Evolutionary conservation across 495 filamentous ascomycete genomes (phyloP), one percentile per base, ranked within the genome.

Genomic region (Choiromyces venosus): DNA sequence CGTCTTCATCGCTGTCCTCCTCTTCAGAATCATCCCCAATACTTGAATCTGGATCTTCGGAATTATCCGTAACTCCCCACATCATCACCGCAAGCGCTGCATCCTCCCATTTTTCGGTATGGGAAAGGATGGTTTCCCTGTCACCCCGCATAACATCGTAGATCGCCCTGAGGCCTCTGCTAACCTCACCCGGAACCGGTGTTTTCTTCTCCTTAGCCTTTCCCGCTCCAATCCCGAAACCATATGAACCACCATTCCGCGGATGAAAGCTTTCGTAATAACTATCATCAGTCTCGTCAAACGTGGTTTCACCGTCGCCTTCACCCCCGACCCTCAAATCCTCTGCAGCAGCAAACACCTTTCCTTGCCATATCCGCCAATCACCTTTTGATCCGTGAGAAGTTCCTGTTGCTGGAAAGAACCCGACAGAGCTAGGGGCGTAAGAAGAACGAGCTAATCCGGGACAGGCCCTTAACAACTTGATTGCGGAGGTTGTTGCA

Each of bases 301-400:
- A 72, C 35, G 70, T 71, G 38, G 21, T 71, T 72, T 25, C 67
- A 64, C 4, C 69, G 39, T 14, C 70, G 65, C 2, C 42, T 19
- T 18, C 74, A 65, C 69, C 67, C 61, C 40, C 67, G 67, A 3
- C 39, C 65, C 38, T 69, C 71, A 16, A 44, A 33, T 74, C 79
- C n/a, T 81, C 79, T 5, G 66, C 70, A 37, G 74, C 77, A 29
- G 81, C 69, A 25, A 74, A 71, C 37, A 79, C 78, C 25, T 73
- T 65, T 35, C 80, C 81, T 37, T 82, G 81, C 73, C 78, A 82
- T 61, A 82, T 78, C 16, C 81, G 73, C 81, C 81, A 82, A 36
- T 79, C 73, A 0, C 69, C 74, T 1, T 70, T 67, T 21, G 65
- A 74, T 2, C 79, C 79, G 39, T 81, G 76, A 21, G 37, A 9